A percentile compares a stretch with the other conserved stretches of the same genome.
These are phyloP conservation scores for Pseudoturritis turrita DNA, from an alignment of 345 rosid species.

Conservation along the genomic window DNA sequence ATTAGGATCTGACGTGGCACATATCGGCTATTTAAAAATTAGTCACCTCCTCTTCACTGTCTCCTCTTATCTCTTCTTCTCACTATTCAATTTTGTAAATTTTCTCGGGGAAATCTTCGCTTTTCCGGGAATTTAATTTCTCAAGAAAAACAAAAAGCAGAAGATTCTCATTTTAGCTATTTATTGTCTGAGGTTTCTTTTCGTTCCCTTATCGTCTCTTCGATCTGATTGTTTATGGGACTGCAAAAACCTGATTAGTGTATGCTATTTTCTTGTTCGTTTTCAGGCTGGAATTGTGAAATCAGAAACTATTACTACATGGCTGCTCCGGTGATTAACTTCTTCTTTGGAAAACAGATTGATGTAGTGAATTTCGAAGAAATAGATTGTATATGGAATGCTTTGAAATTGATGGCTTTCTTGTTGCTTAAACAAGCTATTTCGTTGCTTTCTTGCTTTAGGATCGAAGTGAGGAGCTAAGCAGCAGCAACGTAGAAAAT, in stretches of 20 bases:
- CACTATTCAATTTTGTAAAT: not conserved
- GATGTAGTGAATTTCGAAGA: not conserved
- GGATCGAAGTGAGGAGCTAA: constrained; percentile 26
- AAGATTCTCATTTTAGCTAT: not conserved
- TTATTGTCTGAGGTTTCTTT: not conserved
- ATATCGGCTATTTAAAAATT: not conserved
- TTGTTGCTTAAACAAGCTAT: not conserved
- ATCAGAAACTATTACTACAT: no score
- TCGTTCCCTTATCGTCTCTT: not conserved
- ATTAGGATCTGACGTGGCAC: constrained; percentile 41
- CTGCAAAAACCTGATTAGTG: not conserved
- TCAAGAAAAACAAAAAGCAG: not conserved
- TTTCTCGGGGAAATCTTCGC: not conserved
- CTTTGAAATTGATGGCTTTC: not conserved
- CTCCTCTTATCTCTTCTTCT: not conserved
- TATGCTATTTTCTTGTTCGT: not conserved
- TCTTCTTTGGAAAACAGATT: not conserved
- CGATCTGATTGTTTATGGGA: not conserved
- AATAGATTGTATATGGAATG: not conserved
- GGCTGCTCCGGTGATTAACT: constrained; percentile 22
- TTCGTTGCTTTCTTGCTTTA: not conserved
- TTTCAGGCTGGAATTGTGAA: not conserved
- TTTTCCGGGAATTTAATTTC: constrained; percentile 1
- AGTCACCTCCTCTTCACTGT: not conserved
- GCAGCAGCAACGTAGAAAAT: constrained; percentile 20